Evolutionary conservation across 192 early-diverging fungal genomes (phyloP).

Genomic region (Phycomyces blakesleeanus): DNA sequence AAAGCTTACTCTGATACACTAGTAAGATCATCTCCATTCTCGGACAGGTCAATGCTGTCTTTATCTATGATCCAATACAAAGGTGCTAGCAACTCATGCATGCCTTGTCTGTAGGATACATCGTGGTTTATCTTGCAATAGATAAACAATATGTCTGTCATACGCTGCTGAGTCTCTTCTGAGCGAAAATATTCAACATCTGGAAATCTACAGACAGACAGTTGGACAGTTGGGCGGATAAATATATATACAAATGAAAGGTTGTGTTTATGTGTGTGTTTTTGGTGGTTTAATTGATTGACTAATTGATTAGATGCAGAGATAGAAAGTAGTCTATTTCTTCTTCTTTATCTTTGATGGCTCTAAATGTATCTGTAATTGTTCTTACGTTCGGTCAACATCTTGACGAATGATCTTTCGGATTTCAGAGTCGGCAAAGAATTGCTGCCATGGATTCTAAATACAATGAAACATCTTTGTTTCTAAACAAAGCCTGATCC

Average conservation of each 20-base stretch:
- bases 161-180: conserved; percentile 55
- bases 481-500: background rate
- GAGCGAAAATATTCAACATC: conserved; percentile 79
- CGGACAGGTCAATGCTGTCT: conserved; percentile 52
- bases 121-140: conserved; percentile 86
- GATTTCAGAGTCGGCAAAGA: conserved; percentile 85
- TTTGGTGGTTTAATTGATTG: too few relatives aligned
- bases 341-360: too few relatives aligned
- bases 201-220: conserved; percentile 62
- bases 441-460: conserved; percentile 91
- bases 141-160: conserved; percentile 85
- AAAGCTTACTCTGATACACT: conserved; percentile 28
- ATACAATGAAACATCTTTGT: background rate
- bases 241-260: too few relatives aligned
- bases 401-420: conserved; percentile 83
- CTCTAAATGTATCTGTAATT: too few relatives aligned
- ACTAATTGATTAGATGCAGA: too few relatives aligned
- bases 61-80: conserved; percentile 72
- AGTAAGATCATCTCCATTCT: conserved; percentile 1
- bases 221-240: too few relatives aligned
- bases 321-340: background rate
- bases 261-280: too few relatives aligned
- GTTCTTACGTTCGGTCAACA: conserved; percentile 88
- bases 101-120: conserved; percentile 95
- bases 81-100: conserved; percentile 93